Evolutionary conservation across 2,329 filamentous ascomycete species (phyloP).

Genomic region (Chaetomiaceae sp.): DNA sequence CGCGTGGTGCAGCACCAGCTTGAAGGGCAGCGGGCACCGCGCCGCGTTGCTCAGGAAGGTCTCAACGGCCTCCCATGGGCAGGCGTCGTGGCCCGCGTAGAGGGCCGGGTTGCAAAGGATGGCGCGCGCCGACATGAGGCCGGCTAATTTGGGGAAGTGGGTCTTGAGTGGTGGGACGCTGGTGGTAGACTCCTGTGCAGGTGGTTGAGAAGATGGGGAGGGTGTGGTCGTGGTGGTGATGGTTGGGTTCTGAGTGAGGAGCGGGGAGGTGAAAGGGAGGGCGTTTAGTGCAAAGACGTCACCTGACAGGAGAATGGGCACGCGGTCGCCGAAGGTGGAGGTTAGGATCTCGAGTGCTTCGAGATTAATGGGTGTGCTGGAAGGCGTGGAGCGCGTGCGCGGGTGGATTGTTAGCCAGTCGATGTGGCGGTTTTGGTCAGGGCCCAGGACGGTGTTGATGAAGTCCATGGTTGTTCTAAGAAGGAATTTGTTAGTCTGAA

Average conservation of each 20-base stretch:
- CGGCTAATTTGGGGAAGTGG: slow-evolving; percentile 44
- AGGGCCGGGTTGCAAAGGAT: slow-evolving; percentile 62
- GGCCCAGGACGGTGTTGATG: slow-evolving; percentile 54
- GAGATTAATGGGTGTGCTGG: slow-evolving; percentile 54
- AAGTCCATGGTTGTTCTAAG: slow-evolving; percentile 54
- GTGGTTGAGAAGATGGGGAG: slow-evolving; percentile 18
- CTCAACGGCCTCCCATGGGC: slow-evolving; percentile 58
- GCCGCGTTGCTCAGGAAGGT: slow-evolving; percentile 55
- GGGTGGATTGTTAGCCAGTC: slow-evolving; percentile 68
- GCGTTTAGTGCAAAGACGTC: slow-evolving; percentile 56
- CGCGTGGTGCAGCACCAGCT: slow-evolving; percentile 59
- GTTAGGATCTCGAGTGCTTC: slow-evolving; percentile 54
- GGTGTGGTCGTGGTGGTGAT: slow-evolving; percentile 7
- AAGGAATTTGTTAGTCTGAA: not conserved
- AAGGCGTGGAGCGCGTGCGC: slow-evolving; percentile 55
- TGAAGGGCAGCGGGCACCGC: slow-evolving; percentile 53
- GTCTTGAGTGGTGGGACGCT: too few species aligned
- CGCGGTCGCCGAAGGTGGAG: slow-evolving; percentile 43
- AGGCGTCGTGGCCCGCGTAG: slow-evolving; percentile 51
- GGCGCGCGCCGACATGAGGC: slow-evolving; percentile 65
- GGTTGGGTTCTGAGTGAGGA: slow-evolving; percentile 22
- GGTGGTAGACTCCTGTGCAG: slow-evolving; percentile 33
- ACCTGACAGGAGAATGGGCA: slow-evolving; percentile 63
- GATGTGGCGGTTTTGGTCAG: slow-evolving; percentile 44
- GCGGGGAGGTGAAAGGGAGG: slow-evolving; percentile 40